Percentiles rank a stretch among this genome's conserved stretches.
Conservation (phyloP, 306 rosid species). For the Pueraria montana region DNA sequence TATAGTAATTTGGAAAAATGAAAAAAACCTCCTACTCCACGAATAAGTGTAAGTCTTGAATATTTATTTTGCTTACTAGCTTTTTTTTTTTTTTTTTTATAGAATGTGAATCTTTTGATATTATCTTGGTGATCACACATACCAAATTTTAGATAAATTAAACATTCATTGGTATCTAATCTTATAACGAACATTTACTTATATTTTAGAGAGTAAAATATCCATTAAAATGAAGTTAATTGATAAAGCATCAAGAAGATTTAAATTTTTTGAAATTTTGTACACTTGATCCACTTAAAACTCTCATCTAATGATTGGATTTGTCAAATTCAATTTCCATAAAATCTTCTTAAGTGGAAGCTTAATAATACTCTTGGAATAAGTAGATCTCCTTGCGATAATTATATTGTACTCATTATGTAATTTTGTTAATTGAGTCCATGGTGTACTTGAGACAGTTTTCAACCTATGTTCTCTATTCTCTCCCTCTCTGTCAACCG, state of each 20-base stretch:
- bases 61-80: background rate
- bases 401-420: background rate
- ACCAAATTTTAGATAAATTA: background rate
- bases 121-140: background rate
- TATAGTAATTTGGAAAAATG: constrained; percentile 4
- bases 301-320: background rate
- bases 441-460: constrained; percentile 8
- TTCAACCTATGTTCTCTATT: constrained; percentile 4
- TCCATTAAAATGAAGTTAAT: background rate
- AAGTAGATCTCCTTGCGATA: background rate
- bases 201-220: background rate
- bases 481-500: background rate
- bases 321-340: background rate
- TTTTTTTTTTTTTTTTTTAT: background rate
- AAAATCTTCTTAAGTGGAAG: background rate
- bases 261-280: background rate
- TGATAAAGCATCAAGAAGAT: background rate
- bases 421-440: constrained; percentile 2
- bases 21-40: background rate
- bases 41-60: background rate
- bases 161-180: background rate
- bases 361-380: background rate
- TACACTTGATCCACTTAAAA: background rate
- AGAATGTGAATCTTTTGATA: background rate
- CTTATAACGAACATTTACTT: background rate